phyloP scores from a whole-genome alignment of 2,329 filamentous ascomycete genomes.

The Fusarium domesticum region DNA sequence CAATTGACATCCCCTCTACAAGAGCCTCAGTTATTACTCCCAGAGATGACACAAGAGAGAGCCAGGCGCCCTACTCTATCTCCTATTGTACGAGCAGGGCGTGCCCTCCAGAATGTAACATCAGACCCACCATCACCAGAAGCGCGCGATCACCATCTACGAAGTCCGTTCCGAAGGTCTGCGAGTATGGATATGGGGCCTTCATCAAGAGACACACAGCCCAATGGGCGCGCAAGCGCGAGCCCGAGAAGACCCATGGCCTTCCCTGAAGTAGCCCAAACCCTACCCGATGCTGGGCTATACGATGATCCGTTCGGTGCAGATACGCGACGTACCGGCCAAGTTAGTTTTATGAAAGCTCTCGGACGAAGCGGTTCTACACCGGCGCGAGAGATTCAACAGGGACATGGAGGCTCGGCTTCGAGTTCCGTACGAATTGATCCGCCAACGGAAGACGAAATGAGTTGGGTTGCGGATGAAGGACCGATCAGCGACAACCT shows the following conservation, averaged over 20 bases:
- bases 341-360: constrained; percentile 34
- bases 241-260: constrained; percentile 30
- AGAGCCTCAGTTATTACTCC: constrained; percentile 32
- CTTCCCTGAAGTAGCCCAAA: constrained; percentile 11
- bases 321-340: constrained; percentile 26
- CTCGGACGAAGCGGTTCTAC: constrained; percentile 28
- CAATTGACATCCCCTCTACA: constrained; percentile 39
- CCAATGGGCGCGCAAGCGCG: constrained; percentile 25
- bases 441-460: constrained; percentile 36
- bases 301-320: constrained; percentile 33
- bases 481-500: constrained; percentile 37
- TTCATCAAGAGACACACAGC: constrained; percentile 28
- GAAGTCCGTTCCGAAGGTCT: constrained; percentile 53
- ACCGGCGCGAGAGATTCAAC: constrained; percentile 9
- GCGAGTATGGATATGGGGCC: constrained; percentile 36
- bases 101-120: constrained; percentile 55
- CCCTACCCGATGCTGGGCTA: constrained; percentile 9
- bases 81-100: constrained; percentile 56
- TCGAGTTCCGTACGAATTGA: constrained; percentile 35
- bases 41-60: constrained; percentile 30
- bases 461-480: constrained; percentile 44
- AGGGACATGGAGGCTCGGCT: constrained; percentile 26
- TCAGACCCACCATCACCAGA: constrained; percentile 58
- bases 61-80: constrained; percentile 47
- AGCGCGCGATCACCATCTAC: constrained; percentile 47